Base-by-base conservation (phyloP, 768 basidiomycete genomes). In the Auriscalpium vulgare region DNA sequence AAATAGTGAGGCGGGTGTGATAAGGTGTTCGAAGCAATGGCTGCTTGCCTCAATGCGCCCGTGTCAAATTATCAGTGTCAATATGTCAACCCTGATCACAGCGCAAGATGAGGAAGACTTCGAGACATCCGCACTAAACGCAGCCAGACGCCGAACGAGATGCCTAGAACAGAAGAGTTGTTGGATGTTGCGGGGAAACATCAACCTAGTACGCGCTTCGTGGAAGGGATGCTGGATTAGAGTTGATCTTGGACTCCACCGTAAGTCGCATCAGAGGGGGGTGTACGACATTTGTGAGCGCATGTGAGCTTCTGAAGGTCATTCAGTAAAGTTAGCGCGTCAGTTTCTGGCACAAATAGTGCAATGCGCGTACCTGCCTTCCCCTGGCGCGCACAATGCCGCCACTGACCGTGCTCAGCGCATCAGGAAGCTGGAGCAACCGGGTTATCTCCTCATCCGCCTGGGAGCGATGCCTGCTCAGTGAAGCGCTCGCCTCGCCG, bases 311-410 rank as follows among this genome's bases (percentile, higher is more conserved):
- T 62, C 8, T 29, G 23, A 29, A 29, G 23, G 23, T 29, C 23
- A 29, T 29, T 29, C 47, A 23, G 17, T 45, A 7, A 29, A 29
- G 23, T 29, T 5, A 29, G 23, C 23, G 23, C 23, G 23, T 29
- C 23, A 29, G 23, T 5, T 29, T 29, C 23, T 29, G 23, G 23
- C 23, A 29, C 23, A 5, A 29, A 29, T 29, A 29, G 23, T 29
- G 23, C 34, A 10, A 37, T 35, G 48, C 43, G 63, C 68, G 13
- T 52, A 74, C 84, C 71, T 88, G 88, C 68, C 85, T 88, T 19
- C 94, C 94, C 40, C 83, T 74, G 0, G 94, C 87, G 45, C 95
- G 79, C 53, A 98, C 75, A 58, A 97, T 81, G 3, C 94, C 94
- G 7, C n/a, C n/a, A 0, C 82, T 77, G 5, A 93, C 80, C 0